Conservation (phyloP, 495 filamentous ascomycete genomes). For the Elaphomyces granulatus region DNA sequence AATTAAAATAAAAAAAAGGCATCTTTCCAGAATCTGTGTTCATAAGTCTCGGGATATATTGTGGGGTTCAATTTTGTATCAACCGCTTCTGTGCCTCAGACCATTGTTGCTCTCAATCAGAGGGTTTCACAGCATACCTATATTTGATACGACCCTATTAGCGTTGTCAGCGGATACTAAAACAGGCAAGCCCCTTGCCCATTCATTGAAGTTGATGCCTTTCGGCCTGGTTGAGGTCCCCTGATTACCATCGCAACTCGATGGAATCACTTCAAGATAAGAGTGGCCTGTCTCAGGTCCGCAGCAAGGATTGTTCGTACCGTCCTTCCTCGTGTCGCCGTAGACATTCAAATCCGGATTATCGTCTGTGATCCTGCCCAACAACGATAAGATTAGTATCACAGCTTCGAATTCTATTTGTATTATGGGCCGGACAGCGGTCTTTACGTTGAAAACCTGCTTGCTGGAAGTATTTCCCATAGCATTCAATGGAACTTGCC, state of each 20-base stretch:
- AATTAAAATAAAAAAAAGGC: no score
- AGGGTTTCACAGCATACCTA: slow-evolving; percentile 2
- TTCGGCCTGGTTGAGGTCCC: slow-evolving; percentile 1
- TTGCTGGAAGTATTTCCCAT: slow-evolving; percentile 38
- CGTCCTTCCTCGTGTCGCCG: background rate
- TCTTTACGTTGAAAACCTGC: slow-evolving; percentile 40
- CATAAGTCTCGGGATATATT: no score
- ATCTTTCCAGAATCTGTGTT: no score
- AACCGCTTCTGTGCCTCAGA: no score
- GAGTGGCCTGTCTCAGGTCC: slow-evolving; percentile 1
- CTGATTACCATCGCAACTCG: background rate
- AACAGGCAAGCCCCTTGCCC: slow-evolving; percentile 1
- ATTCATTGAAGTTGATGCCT: slow-evolving; percentile 13
- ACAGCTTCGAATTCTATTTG: slow-evolving; percentile 1
- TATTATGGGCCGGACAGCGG: background rate
- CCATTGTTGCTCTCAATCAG: background rate
- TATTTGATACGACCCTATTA: slow-evolving; percentile 4
- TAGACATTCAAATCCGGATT: slow-evolving; percentile 45
- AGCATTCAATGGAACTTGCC: slow-evolving; percentile 38
- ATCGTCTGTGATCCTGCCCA: slow-evolving; percentile 38
- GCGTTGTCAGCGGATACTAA: background rate
- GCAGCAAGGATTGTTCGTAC: slow-evolving; percentile 11
- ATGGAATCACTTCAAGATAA: background rate
- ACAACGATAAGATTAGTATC: slow-evolving; percentile 13
- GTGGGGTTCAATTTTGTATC: no score